These are phyloP conservation scores for Graphilbum fragrans DNA, from an alignment of 2,329 filamentous ascomycete genomes.

Conservation along the genomic window DNA sequence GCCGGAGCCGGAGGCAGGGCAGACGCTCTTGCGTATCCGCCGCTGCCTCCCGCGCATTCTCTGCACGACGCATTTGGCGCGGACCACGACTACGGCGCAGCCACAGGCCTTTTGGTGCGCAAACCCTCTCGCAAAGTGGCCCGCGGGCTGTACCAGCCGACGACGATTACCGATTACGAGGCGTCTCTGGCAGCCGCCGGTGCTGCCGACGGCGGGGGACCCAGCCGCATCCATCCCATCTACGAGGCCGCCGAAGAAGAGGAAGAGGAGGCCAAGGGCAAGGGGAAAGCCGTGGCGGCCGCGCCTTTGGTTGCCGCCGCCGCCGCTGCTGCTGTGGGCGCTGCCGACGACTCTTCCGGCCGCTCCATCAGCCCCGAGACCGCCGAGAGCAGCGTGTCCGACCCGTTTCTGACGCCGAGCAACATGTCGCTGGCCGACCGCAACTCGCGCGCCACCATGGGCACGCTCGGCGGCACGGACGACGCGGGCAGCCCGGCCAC, in stretches of 20 bases:
- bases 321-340: background rate
- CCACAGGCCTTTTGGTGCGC: conserved; percentile 7
- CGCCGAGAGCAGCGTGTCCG: conserved; percentile 2
- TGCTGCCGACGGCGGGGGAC: conserved; percentile 5
- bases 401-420: conserved; percentile 7
- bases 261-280: conserved; percentile 14
- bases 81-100: background rate
- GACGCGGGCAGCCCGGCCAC: background rate
- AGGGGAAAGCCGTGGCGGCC: conserved; percentile 5
- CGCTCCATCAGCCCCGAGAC: conserved; percentile 13
- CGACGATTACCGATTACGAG: conserved; percentile 17
- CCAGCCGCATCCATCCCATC: conserved; percentile 42
- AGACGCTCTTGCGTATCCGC: too few relatives aligned
- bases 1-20: background rate
- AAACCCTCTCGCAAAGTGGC: conserved; percentile 17
- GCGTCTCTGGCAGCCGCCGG: conserved; percentile 10
- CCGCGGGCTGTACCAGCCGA: conserved; percentile 23
- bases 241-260: conserved; percentile 43
- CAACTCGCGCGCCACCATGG: background rate
- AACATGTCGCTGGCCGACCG: background rate
- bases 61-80: background rate
- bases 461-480: background rate
- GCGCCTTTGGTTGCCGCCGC: background rate
- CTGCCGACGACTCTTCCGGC: background rate
- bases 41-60: too few relatives aligned